Evolutionary conservation across 1,139 yeast species (phyloP), one percentile per base, ranked within the genome.

Genomic region (Hansenula sp.): DNA sequence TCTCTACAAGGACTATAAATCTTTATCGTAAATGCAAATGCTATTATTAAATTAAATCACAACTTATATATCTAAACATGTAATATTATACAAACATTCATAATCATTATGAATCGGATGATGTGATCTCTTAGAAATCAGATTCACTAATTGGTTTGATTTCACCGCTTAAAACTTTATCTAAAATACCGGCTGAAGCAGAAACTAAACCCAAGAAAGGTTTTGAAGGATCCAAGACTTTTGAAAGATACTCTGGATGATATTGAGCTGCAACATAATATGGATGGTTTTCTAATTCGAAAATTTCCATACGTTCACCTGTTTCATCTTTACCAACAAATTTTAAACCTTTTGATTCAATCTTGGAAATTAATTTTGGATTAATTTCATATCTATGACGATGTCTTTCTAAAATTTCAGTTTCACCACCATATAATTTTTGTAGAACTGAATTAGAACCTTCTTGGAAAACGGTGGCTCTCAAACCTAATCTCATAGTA

Each of bases 321-420:
- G 81, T 67, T 63, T 91, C 97, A 67, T 93, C 99, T 67, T 84
- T 88, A 62, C 98, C 99, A 51, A 94, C 91, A 65, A 91, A 93
- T 55, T 75, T 73, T 65, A 94, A 76, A 13, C 99, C 99, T 44
- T 84, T 72, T 5, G 66, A 65, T 67, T 93, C 98, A 52, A 91
- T 78, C 38, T 71, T 65, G 12, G 69, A 71, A 52, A 91, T 84
- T 60, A 87, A 74, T 52, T 77, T 77, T 13, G 99, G 99, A 70
- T 90, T 93, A 55, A 93, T 90, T 68, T 93, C 99, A 65, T 94
- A 93, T 72, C 99, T 84, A 68, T 93, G 99, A 74, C 99, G 86
- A 66, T 93, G 99, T 78, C 99, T 89, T 72, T 93, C 99, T 53
- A 74, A 74, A 42, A 91, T 94, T 40, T 76, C 70, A 8, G 72